Percentiles rank a stretch among this genome's conserved stretches.
Conservation (phyloP, 2,329 filamentous ascomycete genomes). For the Volutella citrinella region DNA sequence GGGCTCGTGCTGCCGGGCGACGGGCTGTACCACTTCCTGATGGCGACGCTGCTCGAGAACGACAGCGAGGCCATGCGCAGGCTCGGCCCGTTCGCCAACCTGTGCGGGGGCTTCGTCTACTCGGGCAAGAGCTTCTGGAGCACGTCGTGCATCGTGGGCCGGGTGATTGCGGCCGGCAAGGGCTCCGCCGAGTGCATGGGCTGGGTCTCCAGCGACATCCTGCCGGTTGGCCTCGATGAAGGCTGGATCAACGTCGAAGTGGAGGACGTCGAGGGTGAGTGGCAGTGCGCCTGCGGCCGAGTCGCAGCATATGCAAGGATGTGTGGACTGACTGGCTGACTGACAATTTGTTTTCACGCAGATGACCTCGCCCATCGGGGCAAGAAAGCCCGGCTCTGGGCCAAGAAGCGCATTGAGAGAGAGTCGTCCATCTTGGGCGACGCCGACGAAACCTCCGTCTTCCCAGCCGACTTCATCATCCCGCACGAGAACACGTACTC, state of each 20-base stretch:
- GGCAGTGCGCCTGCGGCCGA: too few species aligned
- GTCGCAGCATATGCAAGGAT: too few species aligned
- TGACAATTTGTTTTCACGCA: too few species aligned
- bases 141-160: constrained; percentile 61
- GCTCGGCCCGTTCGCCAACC: constrained; percentile 58
- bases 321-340: too few species aligned
- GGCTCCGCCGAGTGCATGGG: constrained; percentile 65
- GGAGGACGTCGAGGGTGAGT: constrained; percentile 50
- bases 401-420: constrained; percentile 55
- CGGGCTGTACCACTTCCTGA: constrained; percentile 59
- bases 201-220: constrained; percentile 62
- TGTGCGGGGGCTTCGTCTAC: constrained; percentile 65
- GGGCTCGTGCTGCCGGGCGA: constrained; percentile 65
- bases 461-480: constrained; percentile 62
- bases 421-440: constrained; percentile 61
- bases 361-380: constrained; percentile 49
- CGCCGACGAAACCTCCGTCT: constrained; percentile 49
- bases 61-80: constrained; percentile 57
- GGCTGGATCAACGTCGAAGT: constrained; percentile 60
- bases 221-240: constrained; percentile 48
- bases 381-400: constrained; percentile 59
- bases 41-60: constrained; percentile 63
- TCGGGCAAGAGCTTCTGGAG: constrained; percentile 66
- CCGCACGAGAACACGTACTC: constrained; percentile 55
- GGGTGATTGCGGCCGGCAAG: constrained; percentile 60